Evolutionary conservation across 768 basidiomycete genomes (phyloP), one percentile per base, ranked within the genome.

Genomic region (Mycena maculata): DNA sequence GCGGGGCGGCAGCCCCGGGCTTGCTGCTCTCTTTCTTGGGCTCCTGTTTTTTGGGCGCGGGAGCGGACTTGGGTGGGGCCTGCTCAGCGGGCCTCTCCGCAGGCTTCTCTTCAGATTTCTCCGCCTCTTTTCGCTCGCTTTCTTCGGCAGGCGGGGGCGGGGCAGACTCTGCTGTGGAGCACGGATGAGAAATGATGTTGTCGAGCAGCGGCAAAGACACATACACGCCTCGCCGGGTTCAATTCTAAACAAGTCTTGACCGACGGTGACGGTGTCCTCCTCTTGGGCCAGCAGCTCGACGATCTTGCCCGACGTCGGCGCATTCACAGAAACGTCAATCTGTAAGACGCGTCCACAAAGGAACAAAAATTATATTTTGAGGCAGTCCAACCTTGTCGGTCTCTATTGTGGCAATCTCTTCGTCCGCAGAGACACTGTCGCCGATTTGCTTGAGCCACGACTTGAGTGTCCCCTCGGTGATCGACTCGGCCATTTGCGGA

Each of bases 321-420:
- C 94, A 76, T 98, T 99, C 60, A 99, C 96, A 6, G 95, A 92
- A 47, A 99, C 95, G 77, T 99, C 97, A 73, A 99, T 98, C 96
- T 98, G 73, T 25, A 33, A 8, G 58, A 63, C 50, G 48, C 62
- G 71, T 42, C 44, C 62, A 67, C 57, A 47, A 49, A 36, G 33
- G 60, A 49, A 57, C 15, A 69, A 42, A 12, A 36, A 36, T 36
- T 36, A 20, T 28, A 16, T 57, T 57, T 12, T 31, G 44, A 44
- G 9, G 50, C 42, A 38, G n/a, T 23, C 33, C 33, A 31, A 94
- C 97, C 92, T 99, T 98, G 86, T 99, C 97, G 10, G 97, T 99
- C 83, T 99, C 97, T 71, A 99, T 98, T 48, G 95, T 97, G 18
- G 95, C 97, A 45, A 99, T 86, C 82, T 99, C 97, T 81, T 99